Evolutionary conservation across 202 grass and related monocot species (phyloP).

Genomic region (Cymbopogon flexuosus): DNA sequence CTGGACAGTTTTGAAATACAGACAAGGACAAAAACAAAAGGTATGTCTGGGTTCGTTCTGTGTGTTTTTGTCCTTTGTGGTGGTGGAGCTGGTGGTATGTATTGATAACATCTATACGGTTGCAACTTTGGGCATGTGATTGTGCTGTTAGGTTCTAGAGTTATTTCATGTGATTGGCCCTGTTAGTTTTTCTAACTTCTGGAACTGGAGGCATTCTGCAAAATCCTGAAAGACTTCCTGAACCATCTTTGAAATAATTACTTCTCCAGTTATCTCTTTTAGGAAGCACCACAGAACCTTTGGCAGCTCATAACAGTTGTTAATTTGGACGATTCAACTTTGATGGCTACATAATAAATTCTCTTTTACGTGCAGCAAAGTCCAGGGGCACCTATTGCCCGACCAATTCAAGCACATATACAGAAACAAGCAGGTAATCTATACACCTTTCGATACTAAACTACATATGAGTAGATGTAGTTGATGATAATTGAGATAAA

Average conservation of each 20-base stretch:
- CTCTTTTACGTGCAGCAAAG: constrained; percentile 39
- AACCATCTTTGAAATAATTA: not conserved
- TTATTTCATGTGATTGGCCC: not conserved
- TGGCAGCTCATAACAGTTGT: not conserved
- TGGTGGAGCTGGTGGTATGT: not conserved
- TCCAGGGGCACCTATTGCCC: constrained; percentile 46
- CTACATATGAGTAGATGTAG: not conserved
- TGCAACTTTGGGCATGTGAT: not conserved
- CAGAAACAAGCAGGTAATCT: constrained; percentile 56
- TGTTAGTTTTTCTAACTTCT: not conserved
- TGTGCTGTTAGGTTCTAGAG: not conserved
- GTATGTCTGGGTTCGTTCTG: constrained; percentile 41
- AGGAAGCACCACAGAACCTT: not conserved
- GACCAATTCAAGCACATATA: constrained; percentile 43
- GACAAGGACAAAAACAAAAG: constrained; percentile 63
- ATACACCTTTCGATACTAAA: constrained; percentile 2
- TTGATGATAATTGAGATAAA: not conserved
- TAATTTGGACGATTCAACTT: not conserved
- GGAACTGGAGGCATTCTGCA: not conserved
- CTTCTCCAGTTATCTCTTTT: not conserved
- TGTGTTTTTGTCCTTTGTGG: not conserved
- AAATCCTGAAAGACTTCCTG: not conserved
- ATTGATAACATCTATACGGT: not conserved
- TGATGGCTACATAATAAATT: constrained; percentile 8
- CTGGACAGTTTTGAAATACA: constrained; percentile 81